Evolutionary conservation across 148 eudicot genomes (phyloP).

Genomic region (Bassia scoparia): DNA sequence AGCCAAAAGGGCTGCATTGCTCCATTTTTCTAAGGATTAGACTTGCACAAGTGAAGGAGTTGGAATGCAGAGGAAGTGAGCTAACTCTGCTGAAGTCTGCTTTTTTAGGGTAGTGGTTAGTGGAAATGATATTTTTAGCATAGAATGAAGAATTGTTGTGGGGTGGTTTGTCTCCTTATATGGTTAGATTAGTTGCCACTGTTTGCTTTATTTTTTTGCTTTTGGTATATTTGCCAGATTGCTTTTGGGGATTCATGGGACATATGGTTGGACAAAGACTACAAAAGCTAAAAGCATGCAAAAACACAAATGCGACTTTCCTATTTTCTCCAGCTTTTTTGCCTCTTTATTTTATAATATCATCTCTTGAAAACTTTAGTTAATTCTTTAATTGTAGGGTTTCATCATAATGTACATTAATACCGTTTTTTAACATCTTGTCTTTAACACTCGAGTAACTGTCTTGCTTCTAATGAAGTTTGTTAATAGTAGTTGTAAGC

Average conservation of each 20-base stretch:
- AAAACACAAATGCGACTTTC: conserved; percentile 23
- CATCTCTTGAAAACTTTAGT: not conserved
- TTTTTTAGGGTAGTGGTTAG: not conserved
- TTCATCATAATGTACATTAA: too few relatives aligned
- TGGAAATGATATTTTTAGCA: conserved; percentile 5
- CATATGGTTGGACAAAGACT: conserved; percentile 33
- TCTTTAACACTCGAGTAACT: too few relatives aligned
- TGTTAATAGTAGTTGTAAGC: too few relatives aligned
- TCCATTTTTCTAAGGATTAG: conserved; percentile 29
- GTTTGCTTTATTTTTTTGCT: conserved; percentile 21
- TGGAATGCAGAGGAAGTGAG: not conserved
- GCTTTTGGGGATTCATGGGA: conserved; percentile 48
- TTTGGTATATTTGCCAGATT: conserved; percentile 29
- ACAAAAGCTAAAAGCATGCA: conserved; percentile 34
- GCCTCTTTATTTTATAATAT: not conserved
- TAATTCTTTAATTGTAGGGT: not conserved
- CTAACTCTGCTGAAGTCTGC: not conserved
- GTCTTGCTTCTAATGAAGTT: too few relatives aligned
- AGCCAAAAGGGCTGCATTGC: conserved; percentile 50
- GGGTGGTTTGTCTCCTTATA: conserved; percentile 30
- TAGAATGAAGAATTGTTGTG: conserved; percentile 18
- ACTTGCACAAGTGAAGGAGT: not conserved
- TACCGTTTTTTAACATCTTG: too few relatives aligned
- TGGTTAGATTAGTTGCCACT: conserved; percentile 22
- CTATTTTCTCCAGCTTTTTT: conserved; percentile 26